Base-by-base conservation (phyloP, 805 yeast genomes). In the Lachancea kluyveri region DNA sequence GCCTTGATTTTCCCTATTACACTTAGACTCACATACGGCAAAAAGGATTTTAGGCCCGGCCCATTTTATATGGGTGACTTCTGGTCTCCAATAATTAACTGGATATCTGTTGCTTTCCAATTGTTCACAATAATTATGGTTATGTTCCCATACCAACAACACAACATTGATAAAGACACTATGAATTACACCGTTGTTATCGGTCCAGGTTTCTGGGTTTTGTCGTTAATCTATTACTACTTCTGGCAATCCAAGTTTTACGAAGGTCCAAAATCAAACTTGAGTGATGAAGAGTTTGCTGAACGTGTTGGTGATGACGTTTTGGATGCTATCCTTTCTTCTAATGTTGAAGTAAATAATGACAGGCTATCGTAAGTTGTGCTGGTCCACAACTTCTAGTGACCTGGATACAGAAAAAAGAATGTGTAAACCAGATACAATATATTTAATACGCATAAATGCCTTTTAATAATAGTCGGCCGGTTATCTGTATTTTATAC, bases 151-250 rank as follows among this genome's bases (percentile, higher is more conserved):
- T 40, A 36, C 19, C 57, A 69, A 17, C 51, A 50, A 23, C 24
- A 31, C 15, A 31, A 26, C 11, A 45, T 45, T 14, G 33, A 31
- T 8, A 62, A 58, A 31, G 54, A 52, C 0, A 50, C 72, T 13
- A 79, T 80, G 90, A 80, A 80, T 57, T 80, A 80, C 52, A 74
- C 85, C 0, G 68, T 69, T 41, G 82, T 74, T 2, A 75, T 79
- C 36, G 77, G 74, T 16, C 69, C 72, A 18, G 78, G 78, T 6
- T 68, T 73, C 11, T 74, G 80, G 80, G 36, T 72, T 4, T 56
- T 75, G 12, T 64, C 80, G 1, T 46, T 67, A 35, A 30, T 67
- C 1, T 77, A 77, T 54, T 78, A 72, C 56, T 64, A 52, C 34
- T 50, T 62, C 4, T 68, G 68, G 48, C 80, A 77, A 3, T 65